Base-by-base conservation (phyloP, 805 yeast genomes). In the Brettanomyces custersianus region DNA sequence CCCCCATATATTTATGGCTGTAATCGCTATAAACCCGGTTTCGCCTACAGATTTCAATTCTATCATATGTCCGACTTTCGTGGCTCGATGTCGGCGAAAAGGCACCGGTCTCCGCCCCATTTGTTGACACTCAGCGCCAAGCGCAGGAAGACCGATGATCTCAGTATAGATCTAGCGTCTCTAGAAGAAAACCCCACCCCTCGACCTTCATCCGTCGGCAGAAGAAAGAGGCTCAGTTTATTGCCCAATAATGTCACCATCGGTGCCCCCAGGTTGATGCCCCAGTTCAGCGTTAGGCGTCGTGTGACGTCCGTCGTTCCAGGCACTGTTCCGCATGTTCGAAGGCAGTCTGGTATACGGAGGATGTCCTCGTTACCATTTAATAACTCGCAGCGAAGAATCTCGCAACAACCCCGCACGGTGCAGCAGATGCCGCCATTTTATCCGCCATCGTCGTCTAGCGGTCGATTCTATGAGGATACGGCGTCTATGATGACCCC, bases 231-330 rank as follows among this genome's bases (percentile, higher is more conserved):
- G 32, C 39, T 54, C 26, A 52, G 56, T 35, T 33, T 54, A 8
- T 37, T 54, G 12, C 60, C 59, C 9, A 44, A 50, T 21, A 53
- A 53, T 40, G 47, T 47, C 30, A 47, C 43, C 20, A 42, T 55
- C 15, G 60, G 60, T 6, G 57, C 58, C 4, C 58, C 60, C 18
- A 35, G 57, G 20, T 40, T 54, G 31, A 33, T 53, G 24, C 47
- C 44, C 20, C 53, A 47, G 28, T 25, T 25, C 28, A 25, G 28
- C 15, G 28, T 25, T 13, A 25, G 15, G 26, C 46, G 45, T 5
- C 36, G 46, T 26, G 15, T 17, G 12, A 8, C 52, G 45, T 33
- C 13, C 22, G 25, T 15, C 7, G 18, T 31, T 13, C 28, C 33
- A 25, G n/a, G 13, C 24, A 18, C 31, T 3, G 37, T 22, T 19